These are phyloP conservation scores for Aspergillus taichungensis DNA, from an alignment of 495 filamentous ascomycete genomes.

Conservation along the genomic window DNA sequence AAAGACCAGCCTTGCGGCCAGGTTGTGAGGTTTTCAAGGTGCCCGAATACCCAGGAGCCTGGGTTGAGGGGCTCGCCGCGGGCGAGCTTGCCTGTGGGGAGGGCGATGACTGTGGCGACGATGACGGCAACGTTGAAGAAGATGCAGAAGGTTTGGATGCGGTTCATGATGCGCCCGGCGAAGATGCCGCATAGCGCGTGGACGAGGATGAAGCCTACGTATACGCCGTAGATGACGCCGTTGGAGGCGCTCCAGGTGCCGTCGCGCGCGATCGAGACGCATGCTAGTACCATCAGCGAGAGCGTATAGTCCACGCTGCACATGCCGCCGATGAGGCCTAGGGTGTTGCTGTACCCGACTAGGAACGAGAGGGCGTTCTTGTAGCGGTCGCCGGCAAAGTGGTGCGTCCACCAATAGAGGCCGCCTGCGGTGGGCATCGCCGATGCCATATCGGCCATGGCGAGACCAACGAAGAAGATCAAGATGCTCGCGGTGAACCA, in stretches of 20 bases:
- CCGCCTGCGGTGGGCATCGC: conserved; percentile 65
- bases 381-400: conserved; percentile 49
- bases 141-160: conserved; percentile 56
- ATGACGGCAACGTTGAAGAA: conserved; percentile 56
- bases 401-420: conserved; percentile 66
- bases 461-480: conserved; percentile 58
- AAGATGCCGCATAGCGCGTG: conserved; percentile 52
- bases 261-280: conserved; percentile 54
- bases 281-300: conserved; percentile 43
- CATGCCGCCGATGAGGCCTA: conserved; percentile 56
- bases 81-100: conserved; percentile 47
- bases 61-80: conserved; percentile 26
- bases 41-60: conserved; percentile 29
- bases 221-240: conserved; percentile 54
- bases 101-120: conserved; percentile 53
- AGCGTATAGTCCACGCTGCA: conserved; percentile 52
- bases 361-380: conserved; percentile 59
- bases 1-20: conserved; percentile 54
- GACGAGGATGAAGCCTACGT: conserved; percentile 46
- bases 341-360: conserved; percentile 64
- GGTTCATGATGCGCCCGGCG: conserved; percentile 52
- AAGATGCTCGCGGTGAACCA: conserved; percentile 55
- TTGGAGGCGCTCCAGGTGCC: conserved; percentile 53
- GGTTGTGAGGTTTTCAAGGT: conserved; percentile 43
- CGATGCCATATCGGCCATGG: conserved; percentile 61